These are phyloP conservation scores for Penicillium sp. DNA, from an alignment of 2,329 filamentous ascomycete species.

Conservation along the genomic window DNA sequence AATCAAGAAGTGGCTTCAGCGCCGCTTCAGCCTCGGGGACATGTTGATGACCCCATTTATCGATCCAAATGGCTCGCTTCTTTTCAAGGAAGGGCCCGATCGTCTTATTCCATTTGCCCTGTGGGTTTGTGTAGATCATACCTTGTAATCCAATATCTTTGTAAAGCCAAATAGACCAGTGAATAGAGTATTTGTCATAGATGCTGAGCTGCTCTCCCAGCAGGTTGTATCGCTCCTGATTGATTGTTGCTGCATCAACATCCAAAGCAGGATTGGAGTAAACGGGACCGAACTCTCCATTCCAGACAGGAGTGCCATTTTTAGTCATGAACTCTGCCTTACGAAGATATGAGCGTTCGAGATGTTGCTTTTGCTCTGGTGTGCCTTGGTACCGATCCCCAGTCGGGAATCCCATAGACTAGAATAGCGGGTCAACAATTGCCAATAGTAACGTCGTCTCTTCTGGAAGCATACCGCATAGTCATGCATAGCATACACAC, in stretches of 20 bases:
- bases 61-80: constrained; percentile 55
- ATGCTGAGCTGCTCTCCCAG: constrained; percentile 52
- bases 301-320: constrained; percentile 50
- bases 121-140: constrained; percentile 53
- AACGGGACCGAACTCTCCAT: constrained; percentile 55
- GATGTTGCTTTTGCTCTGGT: constrained; percentile 39
- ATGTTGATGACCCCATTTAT: constrained; percentile 55
- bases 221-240: constrained; percentile 48
- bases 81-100: constrained; percentile 57
- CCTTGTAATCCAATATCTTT: constrained; percentile 60
- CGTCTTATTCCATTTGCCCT: constrained; percentile 52
- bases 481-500: constrained; percentile 49
- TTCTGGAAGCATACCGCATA: constrained; percentile 33
- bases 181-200: constrained; percentile 53
- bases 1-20: constrained; percentile 45
- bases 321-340: constrained; percentile 51
- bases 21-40: constrained; percentile 47
- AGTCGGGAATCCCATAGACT: constrained; percentile 46
- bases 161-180: constrained; percentile 63
- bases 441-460: background rate
- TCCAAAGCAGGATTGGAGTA: constrained; percentile 34
- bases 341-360: constrained; percentile 46
- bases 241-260: constrained; percentile 39
- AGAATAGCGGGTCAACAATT: background rate
- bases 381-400: constrained; percentile 45